Conservation (phyloP, 2,329 filamentous ascomycete genomes). For the Ceratocystis colombiana region DNA sequence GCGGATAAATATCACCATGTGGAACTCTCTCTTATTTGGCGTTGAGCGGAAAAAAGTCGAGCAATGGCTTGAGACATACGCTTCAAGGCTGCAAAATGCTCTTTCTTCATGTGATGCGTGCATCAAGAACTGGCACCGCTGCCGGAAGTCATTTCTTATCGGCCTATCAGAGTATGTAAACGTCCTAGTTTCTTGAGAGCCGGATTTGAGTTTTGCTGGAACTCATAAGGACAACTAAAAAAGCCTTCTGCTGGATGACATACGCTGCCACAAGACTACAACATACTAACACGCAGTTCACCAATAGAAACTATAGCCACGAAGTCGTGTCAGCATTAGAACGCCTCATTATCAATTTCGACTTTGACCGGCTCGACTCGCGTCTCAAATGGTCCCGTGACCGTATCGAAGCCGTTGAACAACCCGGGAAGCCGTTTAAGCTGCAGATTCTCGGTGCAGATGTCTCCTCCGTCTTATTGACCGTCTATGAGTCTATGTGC, state of each 20-base stretch:
- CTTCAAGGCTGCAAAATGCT: constrained; percentile 45
- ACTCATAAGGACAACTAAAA: background rate
- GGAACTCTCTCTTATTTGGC: constrained; percentile 58
- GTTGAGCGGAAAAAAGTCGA: constrained; percentile 52
- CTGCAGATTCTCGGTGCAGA: constrained; percentile 40
- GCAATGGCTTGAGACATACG: constrained; percentile 51
- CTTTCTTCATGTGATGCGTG: constrained; percentile 59
- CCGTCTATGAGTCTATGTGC: constrained; percentile 80
- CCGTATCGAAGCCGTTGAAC: constrained; percentile 19
- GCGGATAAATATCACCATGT: constrained; percentile 54
- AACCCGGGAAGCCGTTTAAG: constrained; percentile 33
- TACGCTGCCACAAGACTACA: background rate
- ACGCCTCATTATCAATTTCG: constrained; percentile 48
- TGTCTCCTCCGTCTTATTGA: constrained; percentile 55
- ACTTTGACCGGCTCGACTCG: constrained; percentile 50
- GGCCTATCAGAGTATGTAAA: constrained; percentile 48
- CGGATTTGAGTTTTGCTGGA: background rate
- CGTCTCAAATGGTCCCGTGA: constrained; percentile 46
- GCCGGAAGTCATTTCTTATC: constrained; percentile 52
- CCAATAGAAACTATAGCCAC: constrained; percentile 39
- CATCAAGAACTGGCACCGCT: constrained; percentile 63
- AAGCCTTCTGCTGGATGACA: background rate
- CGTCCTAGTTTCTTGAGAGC: background rate
- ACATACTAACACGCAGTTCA: constrained; percentile 8
- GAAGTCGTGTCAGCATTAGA: constrained; percentile 44